Base-by-base conservation (phyloP, 345 rosid genomes). In the Hibiscus syriacus region DNA sequence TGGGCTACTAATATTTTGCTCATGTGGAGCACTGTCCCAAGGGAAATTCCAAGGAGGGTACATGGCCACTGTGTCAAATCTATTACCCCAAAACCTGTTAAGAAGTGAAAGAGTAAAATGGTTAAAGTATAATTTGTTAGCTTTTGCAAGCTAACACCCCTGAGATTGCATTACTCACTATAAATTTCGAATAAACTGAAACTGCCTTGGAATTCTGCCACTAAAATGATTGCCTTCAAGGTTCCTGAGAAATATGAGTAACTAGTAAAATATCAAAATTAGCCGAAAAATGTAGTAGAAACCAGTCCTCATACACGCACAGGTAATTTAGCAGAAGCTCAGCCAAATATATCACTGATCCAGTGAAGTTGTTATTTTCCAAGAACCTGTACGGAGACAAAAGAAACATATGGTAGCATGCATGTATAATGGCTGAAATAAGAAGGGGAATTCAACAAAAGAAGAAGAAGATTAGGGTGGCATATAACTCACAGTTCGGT, bases 1-100 rank as follows among this genome's bases (percentile, higher is more conserved):
- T 32, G 79, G 90, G 59, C 78, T 79, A 69, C 73, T 83, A 61
- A 85, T 80, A 70, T 89, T 89, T 63, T 82, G 71, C 27, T 56
- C 63, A 69, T 60, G 20, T 1, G 89, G 83, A 69, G 69, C 68
- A 70, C 68, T 79, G 17, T 77, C 82, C 80, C 73, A 77, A 56
- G 97, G 97, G 76, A 85, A 82, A 43, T 72, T 77, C 99, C 99
- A 94, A 4, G 96, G 86, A 50, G 88, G 85, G 72, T 85, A 80
- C 76, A 79, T 81, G 59, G 70, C 78, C 53, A 63, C 85, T 61
- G 52, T 69, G 23, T 89, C 78, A 76, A 94, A 94, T 54, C 59
- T 67, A 78, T 91, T 94, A 65, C 95, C 90, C 72, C 86, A 92
- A 73, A 94, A 76, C 96, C 99, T 94, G 76, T 60, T 59, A 71